Conservation (phyloP, 306 rosid genomes). For the Gynostemma pentaphyllum region DNA sequence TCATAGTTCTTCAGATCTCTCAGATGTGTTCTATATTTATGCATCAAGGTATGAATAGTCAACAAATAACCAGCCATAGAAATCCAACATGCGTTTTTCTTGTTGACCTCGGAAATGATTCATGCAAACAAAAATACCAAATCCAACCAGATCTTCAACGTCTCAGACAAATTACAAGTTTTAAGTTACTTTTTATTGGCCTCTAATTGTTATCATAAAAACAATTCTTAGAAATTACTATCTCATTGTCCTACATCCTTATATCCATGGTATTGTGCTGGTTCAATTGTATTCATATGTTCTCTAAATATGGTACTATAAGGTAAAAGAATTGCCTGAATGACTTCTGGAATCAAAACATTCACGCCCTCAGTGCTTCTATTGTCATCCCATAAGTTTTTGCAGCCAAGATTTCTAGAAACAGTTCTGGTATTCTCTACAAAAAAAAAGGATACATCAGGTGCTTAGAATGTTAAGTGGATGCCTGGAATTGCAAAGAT, state of each 20-base stretch:
- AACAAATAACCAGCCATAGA: neutral
- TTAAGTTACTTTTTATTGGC: neutral
- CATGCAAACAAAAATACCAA: neutral
- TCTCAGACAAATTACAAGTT: neutral
- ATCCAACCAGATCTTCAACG: neutral
- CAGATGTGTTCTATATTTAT: neutral
- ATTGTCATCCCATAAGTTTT: slow-evolving; percentile 26
- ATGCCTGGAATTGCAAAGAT: slow-evolving; percentile 5
- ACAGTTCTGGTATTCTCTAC: slow-evolving; percentile 86
- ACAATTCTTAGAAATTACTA: neutral
- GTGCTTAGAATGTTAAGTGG: neutral
- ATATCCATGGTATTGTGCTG: neutral
- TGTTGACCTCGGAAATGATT: neutral
- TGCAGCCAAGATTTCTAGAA: slow-evolving; percentile 86
- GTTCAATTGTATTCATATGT: neutral
- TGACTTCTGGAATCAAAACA: slow-evolving; percentile 84
- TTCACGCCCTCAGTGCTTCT: slow-evolving; percentile 41
- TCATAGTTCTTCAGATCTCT: slow-evolving; percentile 2
- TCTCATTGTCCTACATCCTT: neutral
- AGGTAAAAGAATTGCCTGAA: slow-evolving; percentile 53
- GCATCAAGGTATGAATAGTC: neutral
- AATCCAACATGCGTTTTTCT: neutral
- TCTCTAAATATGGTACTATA: neutral
- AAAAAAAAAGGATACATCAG: neutral
- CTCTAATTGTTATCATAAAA: neutral